Evolutionary conservation across 2,329 filamentous ascomycete species (phyloP).

Genomic region (Fusarium annulatum): DNA sequence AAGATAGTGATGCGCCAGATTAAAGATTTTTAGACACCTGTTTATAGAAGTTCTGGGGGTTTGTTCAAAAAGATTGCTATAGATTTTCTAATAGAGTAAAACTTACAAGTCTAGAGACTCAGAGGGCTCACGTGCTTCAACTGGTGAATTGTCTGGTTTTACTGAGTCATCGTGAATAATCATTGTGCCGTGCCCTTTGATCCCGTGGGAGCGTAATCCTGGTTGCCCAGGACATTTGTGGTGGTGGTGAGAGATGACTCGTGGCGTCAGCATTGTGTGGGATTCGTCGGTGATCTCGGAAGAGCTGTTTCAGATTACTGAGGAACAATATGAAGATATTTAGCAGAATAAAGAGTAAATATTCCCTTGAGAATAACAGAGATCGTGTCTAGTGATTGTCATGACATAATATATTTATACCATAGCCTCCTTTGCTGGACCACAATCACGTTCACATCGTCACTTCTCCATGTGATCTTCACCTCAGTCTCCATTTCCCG

Average conservation of each 20-base stretch:
- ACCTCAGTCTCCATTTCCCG: not conserved
- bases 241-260: not conserved
- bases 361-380: not conserved
- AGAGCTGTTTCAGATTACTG: not conserved
- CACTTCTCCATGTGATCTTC: not conserved
- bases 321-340: not conserved
- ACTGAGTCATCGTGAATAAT: not conserved
- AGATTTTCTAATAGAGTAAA: not conserved
- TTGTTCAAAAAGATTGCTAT: not conserved
- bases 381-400: not conserved
- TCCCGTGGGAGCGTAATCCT: not conserved
- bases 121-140: not conserved
- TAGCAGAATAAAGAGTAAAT: not conserved
- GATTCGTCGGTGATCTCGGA: not conserved
- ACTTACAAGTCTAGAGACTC: not conserved
- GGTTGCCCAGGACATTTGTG: not conserved
- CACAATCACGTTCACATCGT: not conserved
- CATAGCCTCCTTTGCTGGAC: not conserved
- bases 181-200: not conserved
- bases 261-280: not conserved
- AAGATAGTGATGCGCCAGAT: conserved; percentile 9
- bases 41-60: not conserved
- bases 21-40: conserved; percentile 12
- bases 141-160: not conserved
- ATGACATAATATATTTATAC: not conserved